phyloP scores from a whole-genome alignment of 208 protist genomes.

The Leptomonas seymouri region DNA sequence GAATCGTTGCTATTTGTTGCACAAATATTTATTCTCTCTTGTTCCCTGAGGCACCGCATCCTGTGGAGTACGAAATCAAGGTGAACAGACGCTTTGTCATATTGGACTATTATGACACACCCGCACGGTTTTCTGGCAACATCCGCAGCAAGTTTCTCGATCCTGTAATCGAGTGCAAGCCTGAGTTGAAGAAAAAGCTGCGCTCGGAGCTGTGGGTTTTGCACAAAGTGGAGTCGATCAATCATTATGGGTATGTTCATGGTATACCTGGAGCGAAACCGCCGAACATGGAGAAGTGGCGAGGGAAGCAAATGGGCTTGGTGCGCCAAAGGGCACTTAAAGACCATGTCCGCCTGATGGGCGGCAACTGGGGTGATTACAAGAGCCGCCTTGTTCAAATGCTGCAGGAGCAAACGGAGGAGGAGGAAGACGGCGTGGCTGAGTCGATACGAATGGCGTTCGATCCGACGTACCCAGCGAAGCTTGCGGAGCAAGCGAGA shows the following conservation, averaged over 20 bases:
- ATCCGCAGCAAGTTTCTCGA: slow-evolving; percentile 34
- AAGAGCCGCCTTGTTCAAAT: slow-evolving; percentile 73
- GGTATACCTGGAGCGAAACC: slow-evolving; percentile 85
- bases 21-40: slow-evolving; percentile 82
- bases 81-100: slow-evolving; percentile 83
- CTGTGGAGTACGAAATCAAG: slow-evolving; percentile 92
- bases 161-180: slow-evolving; percentile 27
- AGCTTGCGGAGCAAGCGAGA: slow-evolving; percentile 62
- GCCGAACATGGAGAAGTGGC: slow-evolving; percentile 41
- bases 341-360: slow-evolving; percentile 74
- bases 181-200: slow-evolving; percentile 46
- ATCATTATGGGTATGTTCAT: slow-evolving; percentile 82
- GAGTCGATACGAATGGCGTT: slow-evolving; percentile 82
- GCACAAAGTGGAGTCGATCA: slow-evolving; percentile 76
- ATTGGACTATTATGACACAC: slow-evolving; percentile 91
- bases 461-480: slow-evolving; percentile 74
- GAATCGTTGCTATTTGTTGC: slow-evolving; percentile 79
- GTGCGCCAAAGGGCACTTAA: slow-evolving; percentile 41
- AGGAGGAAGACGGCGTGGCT: slow-evolving; percentile 83
- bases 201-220: slow-evolving; percentile 86
- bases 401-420: slow-evolving; percentile 78
- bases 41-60: slow-evolving; percentile 64
- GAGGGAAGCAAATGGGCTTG: slow-evolving; percentile 22
- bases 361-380: slow-evolving; percentile 86
- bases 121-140: slow-evolving; percentile 45